These are phyloP conservation scores for Coniochaeta ligniaria DNA, from an alignment of 2,329 filamentous ascomycete species.

Conservation along the genomic window DNA sequence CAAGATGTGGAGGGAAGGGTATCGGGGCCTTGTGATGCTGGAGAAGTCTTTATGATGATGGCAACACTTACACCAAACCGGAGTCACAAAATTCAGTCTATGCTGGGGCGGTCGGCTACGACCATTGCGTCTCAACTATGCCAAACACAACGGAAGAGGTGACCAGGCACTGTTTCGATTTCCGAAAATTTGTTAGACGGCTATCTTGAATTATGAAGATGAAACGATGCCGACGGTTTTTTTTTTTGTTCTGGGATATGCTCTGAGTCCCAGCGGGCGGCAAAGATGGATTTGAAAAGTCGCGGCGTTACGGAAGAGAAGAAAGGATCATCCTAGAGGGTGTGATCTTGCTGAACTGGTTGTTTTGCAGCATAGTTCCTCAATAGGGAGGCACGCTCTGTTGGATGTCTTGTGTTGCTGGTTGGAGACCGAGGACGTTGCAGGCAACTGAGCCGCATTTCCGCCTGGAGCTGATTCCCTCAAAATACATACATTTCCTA, in stretches of 20 bases:
- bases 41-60: constrained; percentile 35
- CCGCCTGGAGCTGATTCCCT: not conserved
- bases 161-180: not conserved
- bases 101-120: not conserved
- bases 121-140: not conserved
- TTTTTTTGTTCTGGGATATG: not conserved
- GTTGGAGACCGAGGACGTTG: not conserved
- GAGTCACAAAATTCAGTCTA: not conserved
- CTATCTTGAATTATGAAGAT: not conserved
- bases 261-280: not conserved
- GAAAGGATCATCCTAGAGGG: not conserved
- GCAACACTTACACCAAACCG: not conserved
- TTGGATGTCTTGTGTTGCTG: not conserved
- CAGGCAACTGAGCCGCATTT: not conserved
- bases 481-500: not conserved
- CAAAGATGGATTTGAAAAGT: not conserved
- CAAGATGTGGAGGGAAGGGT: constrained; percentile 47
- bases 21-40: constrained; percentile 41
- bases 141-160: not conserved
- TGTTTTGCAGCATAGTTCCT: not conserved
- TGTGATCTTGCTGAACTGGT: not conserved
- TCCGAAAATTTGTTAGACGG: not conserved
- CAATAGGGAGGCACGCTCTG: not conserved
- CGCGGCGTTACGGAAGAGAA: not conserved
- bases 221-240: not conserved